Evolutionary conservation across 345 rosid species (phyloP).

Genomic region (Arabidopsis arenosa): DNA sequence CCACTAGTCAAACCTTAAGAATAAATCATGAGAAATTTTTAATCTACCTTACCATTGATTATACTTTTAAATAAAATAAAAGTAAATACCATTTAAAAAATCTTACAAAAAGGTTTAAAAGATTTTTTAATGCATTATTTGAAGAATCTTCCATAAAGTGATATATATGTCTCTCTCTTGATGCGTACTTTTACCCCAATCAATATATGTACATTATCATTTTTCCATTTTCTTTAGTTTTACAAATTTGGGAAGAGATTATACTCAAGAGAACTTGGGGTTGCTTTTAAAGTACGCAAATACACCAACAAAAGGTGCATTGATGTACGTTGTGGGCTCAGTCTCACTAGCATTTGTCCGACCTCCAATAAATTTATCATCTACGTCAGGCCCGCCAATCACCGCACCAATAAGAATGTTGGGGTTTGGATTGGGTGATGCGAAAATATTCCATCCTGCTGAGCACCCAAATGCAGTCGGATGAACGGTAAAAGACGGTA

Average conservation of each 20-base stretch:
- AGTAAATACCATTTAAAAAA: background rate
- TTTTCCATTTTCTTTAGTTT: background rate
- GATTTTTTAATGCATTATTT: background rate
- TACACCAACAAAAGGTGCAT: constrained; percentile 92
- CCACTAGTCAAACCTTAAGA: no score
- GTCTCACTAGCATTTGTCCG: constrained; percentile 71
- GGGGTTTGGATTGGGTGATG: constrained; percentile 65
- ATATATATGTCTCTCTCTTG: no score
- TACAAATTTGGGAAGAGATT: background rate
- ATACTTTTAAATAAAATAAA: background rate
- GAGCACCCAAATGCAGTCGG: constrained; percentile 58
- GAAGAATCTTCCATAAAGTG: background rate
- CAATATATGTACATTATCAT: background rate
- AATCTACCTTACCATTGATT: background rate
- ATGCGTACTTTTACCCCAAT: background rate
- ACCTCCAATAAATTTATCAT: constrained; percentile 65
- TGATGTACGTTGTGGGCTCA: constrained; percentile 90
- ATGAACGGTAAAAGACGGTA: constrained; percentile 64
- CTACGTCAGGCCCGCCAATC: constrained; percentile 78
- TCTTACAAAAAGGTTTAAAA: background rate
- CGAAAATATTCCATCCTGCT: constrained; percentile 66
- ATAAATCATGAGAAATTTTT: no score
- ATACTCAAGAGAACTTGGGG: constrained; percentile 44
- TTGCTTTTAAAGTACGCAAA: constrained; percentile 81
- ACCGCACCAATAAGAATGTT: constrained; percentile 77